These are phyloP conservation scores for Eutypa lata DNA, from an alignment of 2,329 filamentous ascomycete genomes.

Conservation along the genomic window DNA sequence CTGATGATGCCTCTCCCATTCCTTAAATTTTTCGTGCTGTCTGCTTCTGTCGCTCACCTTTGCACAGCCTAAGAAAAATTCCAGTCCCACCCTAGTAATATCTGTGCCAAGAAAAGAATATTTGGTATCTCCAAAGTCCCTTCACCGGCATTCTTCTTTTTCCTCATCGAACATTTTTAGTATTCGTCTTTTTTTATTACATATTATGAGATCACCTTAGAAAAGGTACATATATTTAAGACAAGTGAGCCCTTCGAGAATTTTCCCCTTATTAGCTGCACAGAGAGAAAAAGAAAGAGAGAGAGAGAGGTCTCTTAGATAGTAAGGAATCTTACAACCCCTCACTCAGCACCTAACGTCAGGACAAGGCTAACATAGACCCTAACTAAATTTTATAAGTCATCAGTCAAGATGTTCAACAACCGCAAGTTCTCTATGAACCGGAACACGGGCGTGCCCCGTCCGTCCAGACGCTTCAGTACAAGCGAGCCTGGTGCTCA, in stretches of 20 bases:
- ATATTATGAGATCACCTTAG: too few relatives aligned
- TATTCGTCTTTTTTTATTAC: background rate
- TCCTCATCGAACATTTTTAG: background rate
- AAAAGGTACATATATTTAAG: too few relatives aligned
- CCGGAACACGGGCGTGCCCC: constrained; percentile 60
- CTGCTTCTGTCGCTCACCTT: too few relatives aligned
- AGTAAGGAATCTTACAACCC: background rate
- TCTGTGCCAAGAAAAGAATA: background rate
- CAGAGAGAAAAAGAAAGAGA: too few relatives aligned
- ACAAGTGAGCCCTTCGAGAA: too few relatives aligned
- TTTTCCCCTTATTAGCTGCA: too few relatives aligned
- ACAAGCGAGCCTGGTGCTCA: constrained; percentile 53
- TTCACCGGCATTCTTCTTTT: background rate
- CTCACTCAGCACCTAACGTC: background rate
- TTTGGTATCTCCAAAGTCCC: background rate
- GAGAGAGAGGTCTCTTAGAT: background rate
- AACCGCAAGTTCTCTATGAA: constrained; percentile 67
- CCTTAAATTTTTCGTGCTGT: too few relatives aligned
- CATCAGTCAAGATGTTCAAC: constrained; percentile 44
- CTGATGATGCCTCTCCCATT: too few relatives aligned
- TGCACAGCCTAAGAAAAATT: too few relatives aligned
- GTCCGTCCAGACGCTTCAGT: constrained; percentile 55
- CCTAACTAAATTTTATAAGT: constrained; percentile 5
- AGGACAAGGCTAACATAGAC: too few relatives aligned
- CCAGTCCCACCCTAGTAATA: background rate